Conservation (phyloP, 768 basidiomycete genomes). For the Russula ochroleuca region DNA sequence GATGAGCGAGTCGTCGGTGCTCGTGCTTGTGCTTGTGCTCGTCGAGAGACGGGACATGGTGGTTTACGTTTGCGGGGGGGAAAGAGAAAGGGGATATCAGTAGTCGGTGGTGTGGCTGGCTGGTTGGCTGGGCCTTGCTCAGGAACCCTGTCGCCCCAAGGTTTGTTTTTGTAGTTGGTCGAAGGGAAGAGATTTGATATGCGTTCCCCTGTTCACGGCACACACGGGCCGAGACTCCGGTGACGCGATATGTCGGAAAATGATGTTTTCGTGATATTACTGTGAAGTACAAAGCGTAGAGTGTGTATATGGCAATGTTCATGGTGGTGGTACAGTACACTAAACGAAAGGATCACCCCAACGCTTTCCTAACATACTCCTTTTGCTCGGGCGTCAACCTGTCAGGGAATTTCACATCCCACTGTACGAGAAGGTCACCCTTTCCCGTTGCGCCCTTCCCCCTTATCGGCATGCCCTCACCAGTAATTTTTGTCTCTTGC, state of each 20-base stretch:
- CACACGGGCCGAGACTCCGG: not conserved
- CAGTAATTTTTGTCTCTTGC: constrained; percentile 60
- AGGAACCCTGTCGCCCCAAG: not conserved
- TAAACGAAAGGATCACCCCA: constrained; percentile 37
- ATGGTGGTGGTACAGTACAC: not conserved
- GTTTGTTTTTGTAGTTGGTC: not conserved
- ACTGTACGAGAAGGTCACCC: constrained; percentile 79
- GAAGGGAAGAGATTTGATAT: constrained; percentile 2
- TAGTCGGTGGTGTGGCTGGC: not conserved
- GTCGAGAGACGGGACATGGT: constrained; percentile 5
- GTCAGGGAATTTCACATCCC: constrained; percentile 83
- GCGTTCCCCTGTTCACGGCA: not conserved
- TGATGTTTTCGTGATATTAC: not conserved
- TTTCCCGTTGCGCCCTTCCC: constrained; percentile 67
- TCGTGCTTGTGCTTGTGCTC: constrained; percentile 12
- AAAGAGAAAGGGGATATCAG: not conserved
- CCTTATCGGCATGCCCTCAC: constrained; percentile 90
- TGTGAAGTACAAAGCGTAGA: not conserved
- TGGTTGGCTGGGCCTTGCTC: not conserved
- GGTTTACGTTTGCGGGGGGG: not conserved
- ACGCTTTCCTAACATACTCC: constrained; percentile 68
- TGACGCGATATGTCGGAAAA: not conserved
- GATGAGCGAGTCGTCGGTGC: constrained; percentile 38
- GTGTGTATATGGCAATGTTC: not conserved
- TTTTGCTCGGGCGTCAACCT: constrained; percentile 71